Evolutionary conservation across 2,329 filamentous ascomycete species (phyloP), one percentile per base, ranked within the genome.

Genomic region (Juglanconis sp.): DNA sequence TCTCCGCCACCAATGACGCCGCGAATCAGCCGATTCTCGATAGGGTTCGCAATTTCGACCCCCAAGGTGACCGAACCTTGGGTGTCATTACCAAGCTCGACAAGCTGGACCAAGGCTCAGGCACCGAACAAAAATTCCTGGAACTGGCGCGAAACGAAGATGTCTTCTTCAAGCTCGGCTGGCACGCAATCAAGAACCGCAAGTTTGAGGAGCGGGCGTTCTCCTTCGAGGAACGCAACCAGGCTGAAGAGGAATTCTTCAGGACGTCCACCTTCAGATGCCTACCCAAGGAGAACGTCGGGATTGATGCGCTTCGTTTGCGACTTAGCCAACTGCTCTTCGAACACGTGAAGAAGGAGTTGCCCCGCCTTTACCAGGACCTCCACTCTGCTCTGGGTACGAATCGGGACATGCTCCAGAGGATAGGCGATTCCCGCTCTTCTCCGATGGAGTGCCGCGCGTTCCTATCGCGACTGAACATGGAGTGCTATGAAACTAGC

Each of bases 181-280:
- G 53, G 58, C 58, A 87, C 70, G 78, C 79, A 59, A 80, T 81
- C 67, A 81, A 86, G 77, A 79, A 86, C 67, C 87, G 84, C 77
- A 81, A 85, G 72, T 87, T 87, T 65, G 68, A 82, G 61, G 77
- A 74, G 58, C 5, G 17, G 4, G 46, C 32, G 17, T 55, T 58
- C 5, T 55, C 51, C 0, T 42, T 54, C 4, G 46, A 44, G 0
- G 38, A 59, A 15, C 51, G 59, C 24, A 61, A 58, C 8, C 3
- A 31, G 1, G 54, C 57, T 0, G 57, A 55, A 32, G 50, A n/a
- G 1, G 13, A 9, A 2, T 59, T 52, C 24, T 38, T 61, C 11
- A 13, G 1, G 0, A 48, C 31, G 0, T 61, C 59, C 5, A 54
- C 24, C 13, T 61, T 61, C 36, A 40, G 24, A 1, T 1, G 1